Evolutionary conservation across 2,329 filamentous ascomycete species (phyloP).

Genomic region (Waltergamsia citrina): DNA sequence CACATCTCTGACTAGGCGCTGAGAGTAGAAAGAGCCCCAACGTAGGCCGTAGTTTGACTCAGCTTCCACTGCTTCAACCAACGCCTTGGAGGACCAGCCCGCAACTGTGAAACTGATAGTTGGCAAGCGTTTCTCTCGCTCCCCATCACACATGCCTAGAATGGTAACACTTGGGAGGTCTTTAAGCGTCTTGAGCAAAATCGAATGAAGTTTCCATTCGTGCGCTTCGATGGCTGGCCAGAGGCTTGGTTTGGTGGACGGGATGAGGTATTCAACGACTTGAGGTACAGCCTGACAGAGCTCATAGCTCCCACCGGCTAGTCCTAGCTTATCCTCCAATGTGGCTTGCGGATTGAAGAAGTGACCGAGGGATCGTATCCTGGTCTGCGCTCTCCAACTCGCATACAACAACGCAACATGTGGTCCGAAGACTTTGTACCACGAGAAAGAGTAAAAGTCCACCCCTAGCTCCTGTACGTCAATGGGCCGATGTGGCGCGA

Average conservation of each 20-base stretch:
- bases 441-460: slow-evolving; percentile 71
- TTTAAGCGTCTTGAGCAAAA: slow-evolving; percentile 50
- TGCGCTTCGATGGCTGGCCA: slow-evolving; percentile 48
- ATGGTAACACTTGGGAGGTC: slow-evolving; percentile 43
- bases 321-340: slow-evolving; percentile 57
- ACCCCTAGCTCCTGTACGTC: slow-evolving; percentile 60
- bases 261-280: slow-evolving; percentile 51
- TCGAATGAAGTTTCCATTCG: slow-evolving; percentile 48
- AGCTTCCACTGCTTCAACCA: slow-evolving; percentile 54
- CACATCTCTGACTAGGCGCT: slow-evolving; percentile 50
- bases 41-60: slow-evolving; percentile 51
- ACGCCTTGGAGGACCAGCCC: slow-evolving; percentile 41
- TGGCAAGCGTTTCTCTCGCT: slow-evolving; percentile 28
- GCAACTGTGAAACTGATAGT: slow-evolving; percentile 58
- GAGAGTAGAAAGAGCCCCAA: slow-evolving; percentile 62
- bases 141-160: slow-evolving; percentile 29
- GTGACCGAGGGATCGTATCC: slow-evolving; percentile 48
- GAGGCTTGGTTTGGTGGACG: slow-evolving; percentile 16
- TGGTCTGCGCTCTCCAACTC: slow-evolving; percentile 41
- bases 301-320: slow-evolving; percentile 65
- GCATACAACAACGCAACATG: slow-evolving; percentile 66
- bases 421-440: slow-evolving; percentile 78
- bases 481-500: slow-evolving; percentile 61
- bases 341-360: slow-evolving; percentile 56
- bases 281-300: slow-evolving; percentile 51